Base-by-base conservation (phyloP, 108 stramenopile species). In the Fragilariopsis cylindrus region DNA sequence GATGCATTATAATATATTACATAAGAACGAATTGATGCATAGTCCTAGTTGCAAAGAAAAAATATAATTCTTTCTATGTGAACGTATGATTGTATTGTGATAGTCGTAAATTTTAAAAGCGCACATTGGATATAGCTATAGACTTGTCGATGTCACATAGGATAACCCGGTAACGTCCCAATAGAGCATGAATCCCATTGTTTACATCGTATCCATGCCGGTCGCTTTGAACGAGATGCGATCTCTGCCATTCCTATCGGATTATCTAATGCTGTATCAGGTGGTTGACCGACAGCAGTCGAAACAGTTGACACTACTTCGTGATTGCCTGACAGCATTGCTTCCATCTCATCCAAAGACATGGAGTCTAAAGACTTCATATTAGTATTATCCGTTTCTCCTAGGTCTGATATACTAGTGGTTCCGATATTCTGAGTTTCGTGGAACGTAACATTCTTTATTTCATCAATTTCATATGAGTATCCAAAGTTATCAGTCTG, bases 141-240 rank as follows among this genome's bases (percentile, higher is more conserved):
- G 30, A 30, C 30, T 30, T 30, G 30, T 53, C 4, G 13, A 58
- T 40, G 30, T 41, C 69, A 82, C 4, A 60, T 58, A 19, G 84
- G 74, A 53, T 72, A 67, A n/a, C 84, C 81, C 16, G 85, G 85
- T 15, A 86, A 50, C 4, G 80, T 77, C 30, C 89, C 92, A 43
- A 90, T 83, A n/a, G 92, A 74, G 77, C 92, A 90, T 40, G 78
- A 64, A 71, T 90, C 89, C 89, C 92, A 92, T 18, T 68, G 40
- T 60, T 75, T 63, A 54, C 88, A 87, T 44, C 81, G 56, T 60
- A 76, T 74, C 88, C 87, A 89, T 15, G 71, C 57, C 7, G 67
- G 67, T 48, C 49, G 67, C 30, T 39, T 13, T 39, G n/a, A 7
- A 11, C 21, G 42, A 7, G 44, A 46, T 11, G 5, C 9, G 46